These are phyloP conservation scores for Pilaira anomala DNA, from an alignment of 192 early-diverging fungal genomes.

Conservation along the genomic window DNA sequence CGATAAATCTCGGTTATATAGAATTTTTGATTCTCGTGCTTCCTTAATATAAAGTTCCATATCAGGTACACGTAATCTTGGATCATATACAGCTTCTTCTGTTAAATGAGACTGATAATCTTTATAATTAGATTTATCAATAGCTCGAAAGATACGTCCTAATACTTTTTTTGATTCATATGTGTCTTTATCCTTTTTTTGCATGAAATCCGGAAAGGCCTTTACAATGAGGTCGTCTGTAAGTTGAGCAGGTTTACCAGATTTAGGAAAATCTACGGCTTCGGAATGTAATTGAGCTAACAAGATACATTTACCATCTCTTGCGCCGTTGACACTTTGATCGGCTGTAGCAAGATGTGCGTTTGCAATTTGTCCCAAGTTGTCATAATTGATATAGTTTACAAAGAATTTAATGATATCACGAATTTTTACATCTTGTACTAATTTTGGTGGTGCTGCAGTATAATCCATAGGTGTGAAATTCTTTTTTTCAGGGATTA, in stretches of 20 bases:
- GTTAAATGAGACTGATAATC: slow-evolving; percentile 41
- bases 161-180: slow-evolving; percentile 57
- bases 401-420: slow-evolving; percentile 62
- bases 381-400: slow-evolving; percentile 61
- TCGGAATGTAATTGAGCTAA: slow-evolving; percentile 68
- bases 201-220: slow-evolving; percentile 72
- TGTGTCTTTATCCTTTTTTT: slow-evolving; percentile 46
- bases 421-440: slow-evolving; percentile 42
- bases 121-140: slow-evolving; percentile 39
- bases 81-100: slow-evolving; percentile 24
- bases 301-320: slow-evolving; percentile 45
- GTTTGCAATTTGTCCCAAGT: slow-evolving; percentile 66
- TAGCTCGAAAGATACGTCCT: slow-evolving; percentile 52
- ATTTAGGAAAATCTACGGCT: slow-evolving; percentile 78
- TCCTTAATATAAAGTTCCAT: slow-evolving; percentile 52
- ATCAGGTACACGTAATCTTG: slow-evolving; percentile 41
- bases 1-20: slow-evolving; percentile 53
- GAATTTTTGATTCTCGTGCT: slow-evolving; percentile 35
- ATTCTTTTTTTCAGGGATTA: slow-evolving; percentile 41
- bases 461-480: slow-evolving; percentile 54
- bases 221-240: slow-evolving; percentile 37
- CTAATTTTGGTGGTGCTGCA: slow-evolving; percentile 27
- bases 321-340: slow-evolving; percentile 39
- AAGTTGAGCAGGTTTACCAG: slow-evolving; percentile 54
- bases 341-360: slow-evolving; percentile 67